Evolutionary conservation across 1,284 basidiomycete genomes (phyloP), one percentile per base, ranked within the genome.

Genomic region (Trichosporon asahii): DNA sequence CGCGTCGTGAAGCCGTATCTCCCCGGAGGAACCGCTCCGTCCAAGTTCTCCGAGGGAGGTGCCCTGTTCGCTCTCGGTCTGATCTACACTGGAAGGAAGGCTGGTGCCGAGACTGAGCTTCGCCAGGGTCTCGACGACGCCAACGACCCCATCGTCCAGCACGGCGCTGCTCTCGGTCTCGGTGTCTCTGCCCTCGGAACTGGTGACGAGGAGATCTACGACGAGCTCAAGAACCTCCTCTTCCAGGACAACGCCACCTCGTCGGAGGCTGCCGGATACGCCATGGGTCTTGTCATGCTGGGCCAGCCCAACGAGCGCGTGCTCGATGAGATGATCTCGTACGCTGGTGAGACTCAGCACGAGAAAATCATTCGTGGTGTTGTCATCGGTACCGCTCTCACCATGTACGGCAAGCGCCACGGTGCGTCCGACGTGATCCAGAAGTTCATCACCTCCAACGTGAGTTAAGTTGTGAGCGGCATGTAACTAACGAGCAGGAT

Each of bases 331-430:
- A 98, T 97, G 94, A 85, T 97, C 68, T 88, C 90, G 61, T 98
- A 98, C 79, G 94, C 95, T 25, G 88, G 91, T 72, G 95, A 98
- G 80, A 98, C 95, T 0, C 93, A 95, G 78, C 95, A 98, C 80
- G 95, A 98, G 86, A 98, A 98, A 85, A 98, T 98, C 78, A 97
- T 98, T 72, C 90, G 95, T 66, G 94, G 94, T 77, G 87, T 98
- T 71, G 93, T 94, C 14, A 88, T 98, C 75, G 95, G 95, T 53
- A 87, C 95, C 66, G 93, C 93, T 1, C 92, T 98, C 80, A 87
- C 96, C 72, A 93, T 89, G 84, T 98, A 96, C 75, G 94, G 93
- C 64, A 89, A 90, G 69, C 93, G 95, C 81, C 94, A 96, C 79
- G 89, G 92, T 76, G 95, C 95, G 8, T 90, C 96, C 72, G 85